Conservation (phyloP, 768 basidiomycete genomes). For the Mycena olivaceomarginata region DNA sequence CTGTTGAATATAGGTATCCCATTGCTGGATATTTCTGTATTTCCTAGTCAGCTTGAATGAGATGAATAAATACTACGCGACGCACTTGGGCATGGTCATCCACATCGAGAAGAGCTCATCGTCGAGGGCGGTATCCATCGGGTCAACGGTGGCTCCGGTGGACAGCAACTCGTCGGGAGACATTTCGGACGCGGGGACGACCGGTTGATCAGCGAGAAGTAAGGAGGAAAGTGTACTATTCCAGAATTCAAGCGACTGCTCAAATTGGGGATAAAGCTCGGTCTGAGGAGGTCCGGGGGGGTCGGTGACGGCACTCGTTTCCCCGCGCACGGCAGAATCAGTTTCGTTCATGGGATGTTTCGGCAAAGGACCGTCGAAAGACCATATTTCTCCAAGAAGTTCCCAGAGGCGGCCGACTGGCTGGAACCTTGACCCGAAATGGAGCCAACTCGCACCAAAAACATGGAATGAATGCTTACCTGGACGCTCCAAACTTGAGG, state of each 20-base stretch:
- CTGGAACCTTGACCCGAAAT: neutral
- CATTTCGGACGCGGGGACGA: neutral
- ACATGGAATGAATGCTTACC: conserved; percentile 2
- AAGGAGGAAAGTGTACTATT: no score
- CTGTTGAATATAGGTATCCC: no score
- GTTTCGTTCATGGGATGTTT: no score
- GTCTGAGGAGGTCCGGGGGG: neutral
- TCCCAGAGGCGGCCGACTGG: conserved; percentile 15
- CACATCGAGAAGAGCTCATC: conserved; percentile 9
- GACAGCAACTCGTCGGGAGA: neutral
- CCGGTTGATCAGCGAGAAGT: neutral
- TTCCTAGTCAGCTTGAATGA: no score
- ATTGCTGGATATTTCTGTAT: no score
- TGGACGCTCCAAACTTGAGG: conserved; percentile 21
- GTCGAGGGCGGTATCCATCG: neutral
- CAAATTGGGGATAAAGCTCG: neutral
- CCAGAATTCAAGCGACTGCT: no score
- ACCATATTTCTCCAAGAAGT: neutral
- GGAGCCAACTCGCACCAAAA: no score
- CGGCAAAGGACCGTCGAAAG: neutral
- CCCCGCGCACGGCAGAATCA: no score
- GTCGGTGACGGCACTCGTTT: no score
- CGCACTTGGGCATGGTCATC: neutral
- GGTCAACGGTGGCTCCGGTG: neutral
- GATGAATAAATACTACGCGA: no score